Conservation (phyloP, 306 rosid genomes). For the Hylodesmum podocarpum region DNA sequence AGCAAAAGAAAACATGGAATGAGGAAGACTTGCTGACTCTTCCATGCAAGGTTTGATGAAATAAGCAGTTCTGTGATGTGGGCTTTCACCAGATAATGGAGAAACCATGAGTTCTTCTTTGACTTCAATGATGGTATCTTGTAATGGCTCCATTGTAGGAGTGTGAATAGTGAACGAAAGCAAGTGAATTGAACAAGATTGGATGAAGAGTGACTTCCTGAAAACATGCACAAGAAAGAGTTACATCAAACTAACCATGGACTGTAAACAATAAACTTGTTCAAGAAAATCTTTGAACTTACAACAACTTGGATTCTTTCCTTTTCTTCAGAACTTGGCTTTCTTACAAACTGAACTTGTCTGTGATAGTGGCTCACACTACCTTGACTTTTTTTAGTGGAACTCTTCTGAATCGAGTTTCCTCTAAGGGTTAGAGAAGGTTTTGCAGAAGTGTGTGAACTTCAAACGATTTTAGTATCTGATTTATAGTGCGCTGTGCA, state of each 20-base stretch:
- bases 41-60: slow-evolving; percentile 36
- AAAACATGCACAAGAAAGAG: background rate
- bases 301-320: background rate
- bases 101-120: slow-evolving; percentile 43
- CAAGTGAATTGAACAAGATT: background rate
- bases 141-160: background rate
- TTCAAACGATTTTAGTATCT: too few relatives aligned
- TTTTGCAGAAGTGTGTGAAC: too few relatives aligned
- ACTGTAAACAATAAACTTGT: background rate
- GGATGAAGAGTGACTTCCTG: too few relatives aligned
- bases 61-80: slow-evolving; percentile 22
- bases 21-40: background rate
- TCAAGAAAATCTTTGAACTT: background rate
- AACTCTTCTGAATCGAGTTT: too few relatives aligned
- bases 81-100: slow-evolving; percentile 4
- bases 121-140: slow-evolving; percentile 6
- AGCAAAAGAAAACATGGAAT: background rate
- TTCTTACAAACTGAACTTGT: background rate
- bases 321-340: background rate
- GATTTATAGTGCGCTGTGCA: too few relatives aligned
- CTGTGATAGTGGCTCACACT: too few relatives aligned
- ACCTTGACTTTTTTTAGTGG: too few relatives aligned
- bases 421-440: too few relatives aligned
- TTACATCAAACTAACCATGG: background rate
- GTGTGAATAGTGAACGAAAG: background rate